Evolutionary conservation across 1,284 basidiomycete species (phyloP).

Genomic region (Moesziomyces aphidis): DNA sequence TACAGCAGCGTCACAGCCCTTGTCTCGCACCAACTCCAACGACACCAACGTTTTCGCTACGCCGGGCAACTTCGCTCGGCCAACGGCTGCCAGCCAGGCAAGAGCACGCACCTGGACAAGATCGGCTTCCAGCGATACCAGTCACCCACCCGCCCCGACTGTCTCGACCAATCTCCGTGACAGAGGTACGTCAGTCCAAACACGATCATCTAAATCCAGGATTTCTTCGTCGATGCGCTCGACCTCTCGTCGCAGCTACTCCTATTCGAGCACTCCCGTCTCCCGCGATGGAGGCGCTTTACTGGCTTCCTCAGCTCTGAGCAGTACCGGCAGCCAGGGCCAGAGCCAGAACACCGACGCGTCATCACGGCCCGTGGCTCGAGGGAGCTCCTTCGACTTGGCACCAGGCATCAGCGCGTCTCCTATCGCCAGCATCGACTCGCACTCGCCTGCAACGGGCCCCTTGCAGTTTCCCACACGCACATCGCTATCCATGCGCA

Average conservation of each 20-base stretch:
- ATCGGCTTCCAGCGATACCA: conserved; percentile 31
- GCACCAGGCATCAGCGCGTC: conserved; percentile 13
- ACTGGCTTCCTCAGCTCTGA: conserved; percentile 1
- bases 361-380: conserved; percentile 2
- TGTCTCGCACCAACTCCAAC: conserved; percentile 17
- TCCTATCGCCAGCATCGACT: conserved; percentile 3
- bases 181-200: background rate
- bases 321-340: background rate
- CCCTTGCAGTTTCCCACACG: conserved; percentile 39
- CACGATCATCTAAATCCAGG: conserved; percentile 14
- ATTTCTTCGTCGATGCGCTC: conserved; percentile 17
- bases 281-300: conserved; percentile 6
- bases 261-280: conserved; percentile 23
- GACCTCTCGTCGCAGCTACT: conserved; percentile 29
- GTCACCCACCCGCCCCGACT: conserved; percentile 3
- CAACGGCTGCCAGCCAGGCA: conserved; percentile 53
- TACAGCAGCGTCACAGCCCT: conserved; percentile 7
- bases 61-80: conserved; percentile 43
- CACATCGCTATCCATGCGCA: conserved; percentile 37
- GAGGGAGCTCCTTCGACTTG: conserved; percentile 18
- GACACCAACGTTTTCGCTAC: conserved; percentile 5
- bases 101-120: conserved; percentile 30
- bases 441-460: conserved; percentile 1
- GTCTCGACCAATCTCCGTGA: conserved; percentile 10
- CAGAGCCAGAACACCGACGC: conserved; percentile 10